These are phyloP conservation scores for Pholiota adiposa DNA, from an alignment of 1,284 basidiomycete genomes.

Conservation along the genomic window DNA sequence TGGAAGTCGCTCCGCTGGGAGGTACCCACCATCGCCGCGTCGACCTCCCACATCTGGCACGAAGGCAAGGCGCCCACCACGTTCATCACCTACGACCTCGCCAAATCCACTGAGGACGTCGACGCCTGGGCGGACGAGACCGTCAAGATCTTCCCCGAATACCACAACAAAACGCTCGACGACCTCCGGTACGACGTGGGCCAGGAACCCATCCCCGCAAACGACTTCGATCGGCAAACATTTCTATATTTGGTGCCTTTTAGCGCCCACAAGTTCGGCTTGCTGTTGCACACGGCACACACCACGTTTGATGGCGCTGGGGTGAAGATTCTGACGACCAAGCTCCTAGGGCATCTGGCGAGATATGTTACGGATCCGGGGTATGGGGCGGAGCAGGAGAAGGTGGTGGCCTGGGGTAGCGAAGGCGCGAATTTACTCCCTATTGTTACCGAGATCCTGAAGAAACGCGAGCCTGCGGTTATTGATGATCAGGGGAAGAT, in stretches of 20 bases:
- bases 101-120: slow-evolving; percentile 16
- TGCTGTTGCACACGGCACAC: slow-evolving; percentile 21
- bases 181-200: slow-evolving; percentile 24
- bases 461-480: slow-evolving; percentile 16
- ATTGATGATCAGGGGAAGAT: slow-evolving; percentile 9
- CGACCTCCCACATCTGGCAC: slow-evolving; percentile 17
- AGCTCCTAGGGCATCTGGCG: slow-evolving; percentile 15
- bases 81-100: slow-evolving; percentile 21
- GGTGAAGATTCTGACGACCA: slow-evolving; percentile 20
- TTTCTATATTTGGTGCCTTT: slow-evolving; percentile 22
- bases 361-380: slow-evolving; percentile 14
- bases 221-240: slow-evolving; percentile 21
- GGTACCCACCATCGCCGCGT: slow-evolving; percentile 19
- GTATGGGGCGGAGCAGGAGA: slow-evolving; percentile 9
- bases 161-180: slow-evolving; percentile 15
- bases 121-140: slow-evolving; percentile 16
- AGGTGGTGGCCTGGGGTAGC: slow-evolving; percentile 13
- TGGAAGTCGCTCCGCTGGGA: slow-evolving; percentile 25
- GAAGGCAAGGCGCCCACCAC: slow-evolving; percentile 14
- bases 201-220: slow-evolving; percentile 19
- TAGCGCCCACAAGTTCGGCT: slow-evolving; percentile 17
- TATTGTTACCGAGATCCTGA: slow-evolving; percentile 18
- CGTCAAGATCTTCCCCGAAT: slow-evolving; percentile 10
- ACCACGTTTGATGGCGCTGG: slow-evolving; percentile 21
- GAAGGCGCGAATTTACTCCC: slow-evolving; percentile 15